These are phyloP conservation scores for Candida bentonensis DNA, from an alignment of 805 yeast genomes.

Conservation along the genomic window DNA sequence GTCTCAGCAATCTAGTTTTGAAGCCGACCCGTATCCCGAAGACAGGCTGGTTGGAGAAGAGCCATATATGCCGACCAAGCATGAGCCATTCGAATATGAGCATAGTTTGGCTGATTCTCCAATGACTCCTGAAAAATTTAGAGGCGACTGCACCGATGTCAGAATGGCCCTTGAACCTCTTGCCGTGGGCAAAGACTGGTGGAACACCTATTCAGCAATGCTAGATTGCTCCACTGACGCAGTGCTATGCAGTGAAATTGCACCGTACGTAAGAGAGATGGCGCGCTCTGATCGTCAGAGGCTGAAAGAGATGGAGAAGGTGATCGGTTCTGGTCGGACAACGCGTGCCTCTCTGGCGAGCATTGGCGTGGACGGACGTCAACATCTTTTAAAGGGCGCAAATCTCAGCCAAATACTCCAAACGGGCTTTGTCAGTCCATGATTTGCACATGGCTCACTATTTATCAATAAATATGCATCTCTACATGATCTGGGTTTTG, in stretches of 20 bases:
- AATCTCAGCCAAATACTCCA: neutral
- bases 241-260: conserved; percentile 9
- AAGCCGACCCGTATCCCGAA: neutral
- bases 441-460: neutral
- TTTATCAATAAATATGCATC: neutral
- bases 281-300: conserved; percentile 4
- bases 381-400: conserved; percentile 5
- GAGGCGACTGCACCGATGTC: neutral
- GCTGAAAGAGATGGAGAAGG: conserved; percentile 4
- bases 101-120: neutral
- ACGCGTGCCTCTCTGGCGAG: conserved; percentile 10
- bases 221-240: neutral
- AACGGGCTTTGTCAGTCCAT: neutral
- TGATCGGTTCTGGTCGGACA: conserved; percentile 4
- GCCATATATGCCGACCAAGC: conserved; percentile 5
- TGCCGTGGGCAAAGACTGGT: neutral
- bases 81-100: neutral
- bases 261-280: conserved; percentile 12
- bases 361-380: conserved; percentile 9
- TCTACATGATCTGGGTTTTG: conserved; percentile 34
- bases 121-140: neutral
- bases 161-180: neutral
- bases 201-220: neutral
- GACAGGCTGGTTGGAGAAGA: neutral
- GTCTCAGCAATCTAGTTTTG: neutral